Evolutionary conservation across 352 stramenopile species (phyloP).

Genomic region (Pythium dissotocum): DNA sequence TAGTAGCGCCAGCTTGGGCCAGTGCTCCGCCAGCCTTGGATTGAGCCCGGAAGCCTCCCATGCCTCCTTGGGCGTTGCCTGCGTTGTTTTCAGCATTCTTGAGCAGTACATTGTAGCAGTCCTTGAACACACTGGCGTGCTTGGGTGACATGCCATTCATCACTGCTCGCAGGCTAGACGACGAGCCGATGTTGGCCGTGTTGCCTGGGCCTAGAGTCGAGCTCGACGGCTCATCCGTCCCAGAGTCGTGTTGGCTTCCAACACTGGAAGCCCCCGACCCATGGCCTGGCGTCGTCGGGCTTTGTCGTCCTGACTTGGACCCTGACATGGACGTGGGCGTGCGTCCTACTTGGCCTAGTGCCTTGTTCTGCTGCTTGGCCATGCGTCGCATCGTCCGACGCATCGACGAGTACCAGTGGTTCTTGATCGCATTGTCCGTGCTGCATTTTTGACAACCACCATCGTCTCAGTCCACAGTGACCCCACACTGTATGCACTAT

Average conservation of each 20-base stretch:
- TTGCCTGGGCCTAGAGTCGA: conserved; percentile 23
- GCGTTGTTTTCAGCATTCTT: conserved; percentile 49
- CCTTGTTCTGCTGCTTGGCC: conserved; percentile 86
- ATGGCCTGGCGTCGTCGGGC: neutral
- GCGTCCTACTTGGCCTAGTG: conserved; percentile 36
- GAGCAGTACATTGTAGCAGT: conserved; percentile 73
- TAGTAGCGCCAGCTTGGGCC: neutral
- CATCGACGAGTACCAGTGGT: conserved; percentile 93
- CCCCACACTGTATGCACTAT: neutral
- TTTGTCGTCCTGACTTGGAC: conserved; percentile 10
- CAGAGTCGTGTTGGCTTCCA: neutral
- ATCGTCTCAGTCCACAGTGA: neutral
- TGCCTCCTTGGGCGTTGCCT: neutral
- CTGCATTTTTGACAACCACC: conserved; percentile 23
- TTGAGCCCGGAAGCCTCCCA: neutral
- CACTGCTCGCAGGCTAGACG: conserved; percentile 26
- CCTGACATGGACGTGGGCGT: neutral
- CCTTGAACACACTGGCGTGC: conserved; percentile 66
- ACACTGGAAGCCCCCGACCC: conserved; percentile 1
- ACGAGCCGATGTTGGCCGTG: conserved; percentile 34
- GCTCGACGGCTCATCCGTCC: conserved; percentile 2
- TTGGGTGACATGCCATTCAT: conserved; percentile 57
- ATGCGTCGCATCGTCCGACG: conserved; percentile 88
- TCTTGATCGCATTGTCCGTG: conserved; percentile 90
- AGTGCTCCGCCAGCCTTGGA: conserved; percentile 5